Percentiles rank a stretch among this genome's conserved stretches.
These are phyloP conservation scores for Exutisphaerella laricina DNA, from an alignment of 2,329 filamentous ascomycete species.

Conservation along the genomic window DNA sequence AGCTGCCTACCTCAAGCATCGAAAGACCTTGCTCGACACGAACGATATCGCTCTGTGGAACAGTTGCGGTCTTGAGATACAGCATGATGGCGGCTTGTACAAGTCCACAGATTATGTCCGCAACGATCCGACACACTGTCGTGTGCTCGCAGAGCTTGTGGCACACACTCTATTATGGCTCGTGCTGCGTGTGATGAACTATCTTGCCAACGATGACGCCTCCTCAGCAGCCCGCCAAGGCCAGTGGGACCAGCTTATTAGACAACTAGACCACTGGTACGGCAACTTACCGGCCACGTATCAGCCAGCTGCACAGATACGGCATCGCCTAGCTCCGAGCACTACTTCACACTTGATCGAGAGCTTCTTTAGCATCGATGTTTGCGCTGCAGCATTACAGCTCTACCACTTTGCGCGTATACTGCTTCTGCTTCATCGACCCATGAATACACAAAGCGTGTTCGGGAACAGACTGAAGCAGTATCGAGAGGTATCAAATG, in stretches of 20 bases:
- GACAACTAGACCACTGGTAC: slow-evolving; percentile 57
- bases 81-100: slow-evolving; percentile 45
- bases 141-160: slow-evolving; percentile 40
- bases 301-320: slow-evolving; percentile 47
- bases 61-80: slow-evolving; percentile 55
- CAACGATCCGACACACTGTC: slow-evolving; percentile 44
- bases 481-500: slow-evolving; percentile 51
- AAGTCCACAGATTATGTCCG: slow-evolving; percentile 46
- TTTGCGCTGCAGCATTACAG: slow-evolving; percentile 61
- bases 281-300: slow-evolving; percentile 56
- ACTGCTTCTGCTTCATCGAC: slow-evolving; percentile 54
- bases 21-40: slow-evolving; percentile 55
- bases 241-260: slow-evolving; percentile 49
- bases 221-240: slow-evolving; percentile 34
- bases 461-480: slow-evolving; percentile 47
- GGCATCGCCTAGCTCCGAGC: slow-evolving; percentile 16
- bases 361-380: slow-evolving; percentile 58
- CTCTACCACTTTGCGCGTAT: slow-evolving; percentile 61
- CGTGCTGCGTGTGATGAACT: slow-evolving; percentile 59
- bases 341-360: slow-evolving; percentile 37
- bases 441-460: slow-evolving; percentile 43
- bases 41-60: slow-evolving; percentile 58
- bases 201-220: slow-evolving; percentile 51
- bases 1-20: slow-evolving; percentile 51
- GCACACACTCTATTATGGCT: slow-evolving; percentile 61